Percentiles rank a stretch among this genome's conserved stretches.
phyloP scores from a whole-genome alignment of 1,139 yeast species.

The Spencermartinsiella ligniputridi region DNA sequence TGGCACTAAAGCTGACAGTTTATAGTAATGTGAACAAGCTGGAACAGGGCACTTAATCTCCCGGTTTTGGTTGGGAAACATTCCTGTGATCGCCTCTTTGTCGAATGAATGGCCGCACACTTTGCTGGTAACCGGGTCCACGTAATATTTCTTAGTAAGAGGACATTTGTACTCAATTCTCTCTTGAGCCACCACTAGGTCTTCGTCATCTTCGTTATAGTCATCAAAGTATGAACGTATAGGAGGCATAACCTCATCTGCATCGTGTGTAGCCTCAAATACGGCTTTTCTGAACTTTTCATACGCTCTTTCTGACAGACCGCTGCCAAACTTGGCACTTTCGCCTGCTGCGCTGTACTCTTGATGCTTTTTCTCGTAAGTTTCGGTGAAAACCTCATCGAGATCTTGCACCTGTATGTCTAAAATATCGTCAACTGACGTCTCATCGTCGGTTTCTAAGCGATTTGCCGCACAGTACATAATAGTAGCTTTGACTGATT shows the following conservation, averaged over 20 bases:
- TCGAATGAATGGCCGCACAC: slow-evolving; percentile 28
- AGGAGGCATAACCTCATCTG: slow-evolving; percentile 22
- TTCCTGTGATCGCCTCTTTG: slow-evolving; percentile 21
- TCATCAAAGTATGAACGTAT: slow-evolving; percentile 22
- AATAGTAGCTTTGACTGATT: background rate
- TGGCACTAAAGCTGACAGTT: slow-evolving; percentile 10
- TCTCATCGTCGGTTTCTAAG: background rate
- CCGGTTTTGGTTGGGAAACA: slow-evolving; percentile 10
- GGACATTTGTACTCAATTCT: slow-evolving; percentile 28
- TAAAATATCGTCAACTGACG: background rate
- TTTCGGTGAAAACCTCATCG: background rate
- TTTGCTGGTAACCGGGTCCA: slow-evolving; percentile 25
- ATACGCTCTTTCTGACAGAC: slow-evolving; percentile 19
- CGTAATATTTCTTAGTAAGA: slow-evolving; percentile 24
- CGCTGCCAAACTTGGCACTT: slow-evolving; percentile 1
- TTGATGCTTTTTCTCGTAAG: background rate
- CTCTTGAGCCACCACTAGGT: slow-evolving; percentile 25
- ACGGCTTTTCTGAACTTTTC: slow-evolving; percentile 24
- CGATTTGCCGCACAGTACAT: background rate
- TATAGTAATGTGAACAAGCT: slow-evolving; percentile 20
- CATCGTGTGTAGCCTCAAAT: slow-evolving; percentile 19
- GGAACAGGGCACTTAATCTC: slow-evolving; percentile 25
- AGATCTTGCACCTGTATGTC: slow-evolving; percentile 1
- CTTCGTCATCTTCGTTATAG: slow-evolving; percentile 25
- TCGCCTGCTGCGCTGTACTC: background rate